These are phyloP conservation scores for Globisporangium spinosum DNA, from an alignment of 352 stramenopile genomes.

Conservation along the genomic window DNA sequence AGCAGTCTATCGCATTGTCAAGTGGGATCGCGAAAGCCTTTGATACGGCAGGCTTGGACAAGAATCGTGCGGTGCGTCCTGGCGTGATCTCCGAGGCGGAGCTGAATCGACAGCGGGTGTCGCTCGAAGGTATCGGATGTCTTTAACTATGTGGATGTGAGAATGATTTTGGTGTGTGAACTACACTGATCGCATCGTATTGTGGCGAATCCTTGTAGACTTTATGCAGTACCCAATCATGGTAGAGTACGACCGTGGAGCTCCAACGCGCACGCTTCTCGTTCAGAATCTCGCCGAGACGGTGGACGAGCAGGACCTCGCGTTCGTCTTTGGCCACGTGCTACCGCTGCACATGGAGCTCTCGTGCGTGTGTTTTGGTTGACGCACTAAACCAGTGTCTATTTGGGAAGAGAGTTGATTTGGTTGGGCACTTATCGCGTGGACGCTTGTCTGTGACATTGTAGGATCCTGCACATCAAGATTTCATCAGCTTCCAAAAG, in stretches of 20 bases:
- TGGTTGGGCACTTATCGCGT: not conserved
- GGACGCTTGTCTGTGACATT: not conserved
- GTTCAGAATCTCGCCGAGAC: slow-evolving; percentile 43
- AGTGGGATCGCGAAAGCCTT: slow-evolving; percentile 26
- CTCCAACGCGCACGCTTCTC: slow-evolving; percentile 24
- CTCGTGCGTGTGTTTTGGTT: slow-evolving; percentile 25
- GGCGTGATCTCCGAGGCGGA: slow-evolving; percentile 63
- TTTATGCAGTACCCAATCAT: slow-evolving; percentile 34
- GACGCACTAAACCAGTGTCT: not conserved
- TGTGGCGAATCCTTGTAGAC: slow-evolving; percentile 18
- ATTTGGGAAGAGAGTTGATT: not conserved
- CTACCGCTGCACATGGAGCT: slow-evolving; percentile 35
- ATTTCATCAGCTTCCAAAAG: not conserved
- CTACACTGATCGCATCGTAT: not conserved
- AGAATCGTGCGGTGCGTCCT: slow-evolving; percentile 20
- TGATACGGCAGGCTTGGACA: not conserved
- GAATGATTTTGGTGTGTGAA: not conserved
- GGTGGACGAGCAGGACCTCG: slow-evolving; percentile 52
- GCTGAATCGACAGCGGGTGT: slow-evolving; percentile 37
- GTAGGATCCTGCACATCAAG: slow-evolving; percentile 18
- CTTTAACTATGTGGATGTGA: not conserved
- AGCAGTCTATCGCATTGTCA: not conserved
- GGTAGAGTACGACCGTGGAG: slow-evolving; percentile 31
- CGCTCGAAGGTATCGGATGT: slow-evolving; percentile 26
- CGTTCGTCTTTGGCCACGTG: slow-evolving; percentile 53